A percentile compares a stretch with the other conserved stretches of the same genome.
Evolutionary conservation across 768 basidiomycete genomes (phyloP).

Genomic region (Cystobasidium onofrii): DNA sequence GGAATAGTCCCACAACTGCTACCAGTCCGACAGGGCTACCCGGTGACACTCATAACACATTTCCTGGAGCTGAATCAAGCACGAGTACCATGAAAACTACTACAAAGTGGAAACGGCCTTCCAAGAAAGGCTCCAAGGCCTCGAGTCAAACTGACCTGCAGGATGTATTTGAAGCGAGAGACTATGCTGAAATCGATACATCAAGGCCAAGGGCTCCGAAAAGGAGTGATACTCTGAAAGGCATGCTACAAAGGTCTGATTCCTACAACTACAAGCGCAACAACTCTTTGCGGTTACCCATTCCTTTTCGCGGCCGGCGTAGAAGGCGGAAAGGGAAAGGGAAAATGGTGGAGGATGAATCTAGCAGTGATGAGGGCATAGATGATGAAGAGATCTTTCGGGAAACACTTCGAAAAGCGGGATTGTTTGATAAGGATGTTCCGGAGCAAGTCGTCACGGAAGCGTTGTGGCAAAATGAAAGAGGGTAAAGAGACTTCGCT

Average conservation of each 20-base stretch:
- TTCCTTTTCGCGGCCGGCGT: not conserved
- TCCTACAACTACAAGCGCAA: not conserved
- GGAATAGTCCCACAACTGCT: not conserved
- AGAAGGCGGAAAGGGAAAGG: not conserved
- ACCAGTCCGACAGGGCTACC: not conserved
- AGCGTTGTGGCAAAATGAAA: constrained; percentile 9
- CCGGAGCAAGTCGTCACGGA: not conserved
- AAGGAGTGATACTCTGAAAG: not conserved
- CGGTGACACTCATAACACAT: not conserved
- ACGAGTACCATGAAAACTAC: not conserved
- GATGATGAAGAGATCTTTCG: not conserved
- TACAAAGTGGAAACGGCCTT: not conserved
- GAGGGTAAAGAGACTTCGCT: not conserved
- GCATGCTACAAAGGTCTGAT: not conserved
- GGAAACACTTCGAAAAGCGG: not conserved
- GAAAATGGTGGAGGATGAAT: not conserved
- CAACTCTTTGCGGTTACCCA: not conserved
- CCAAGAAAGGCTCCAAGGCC: not conserved
- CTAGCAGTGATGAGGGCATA: not conserved
- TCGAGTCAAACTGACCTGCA: not conserved
- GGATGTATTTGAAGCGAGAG: not conserved
- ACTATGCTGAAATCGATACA: not conserved
- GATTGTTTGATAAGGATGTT: constrained; percentile 13
- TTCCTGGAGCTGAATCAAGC: not conserved
- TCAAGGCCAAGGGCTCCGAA: not conserved